These are phyloP conservation scores for Mycena albidolilacea DNA, from an alignment of 768 basidiomycete genomes.

Conservation along the genomic window DNA sequence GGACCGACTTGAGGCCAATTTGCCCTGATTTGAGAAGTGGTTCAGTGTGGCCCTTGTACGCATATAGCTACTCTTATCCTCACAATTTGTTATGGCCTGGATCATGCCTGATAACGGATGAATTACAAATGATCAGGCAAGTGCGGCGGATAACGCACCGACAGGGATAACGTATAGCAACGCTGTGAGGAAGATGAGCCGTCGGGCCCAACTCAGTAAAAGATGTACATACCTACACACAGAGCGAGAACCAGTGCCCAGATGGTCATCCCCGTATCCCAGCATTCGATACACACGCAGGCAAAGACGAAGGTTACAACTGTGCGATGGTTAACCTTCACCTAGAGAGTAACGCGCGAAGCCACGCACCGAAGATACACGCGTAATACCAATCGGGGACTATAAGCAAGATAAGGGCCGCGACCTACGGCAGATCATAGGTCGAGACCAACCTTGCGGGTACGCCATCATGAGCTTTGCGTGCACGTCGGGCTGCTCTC, in stretches of 20 bases:
- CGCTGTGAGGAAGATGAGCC: conserved; percentile 44
- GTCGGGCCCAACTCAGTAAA: conserved; percentile 23
- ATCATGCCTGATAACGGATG: conserved; percentile 65
- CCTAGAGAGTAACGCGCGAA: background rate
- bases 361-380: conserved; percentile 59
- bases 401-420: conserved; percentile 37
- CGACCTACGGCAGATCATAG: background rate
- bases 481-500: conserved; percentile 74
- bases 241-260: conserved; percentile 75
- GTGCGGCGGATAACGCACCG: conserved; percentile 56
- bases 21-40: conserved; percentile 50
- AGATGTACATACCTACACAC: conserved; percentile 53
- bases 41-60: background rate
- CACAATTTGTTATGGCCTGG: conserved; percentile 84
- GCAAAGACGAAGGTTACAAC: conserved; percentile 73
- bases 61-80: background rate
- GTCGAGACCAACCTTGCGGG: conserved; percentile 53
- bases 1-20: conserved; percentile 65
- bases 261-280: conserved; percentile 78
- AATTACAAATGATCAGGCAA: background rate
- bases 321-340: conserved; percentile 29
- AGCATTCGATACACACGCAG: conserved; percentile 71
- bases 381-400: conserved; percentile 78
- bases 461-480: conserved; percentile 72
- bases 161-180: conserved; percentile 79